Evolutionary conservation across 2,329 filamentous ascomycete species (phyloP), one percentile per base, ranked within the genome.

Genomic region (Zymoseptoria brevis): DNA sequence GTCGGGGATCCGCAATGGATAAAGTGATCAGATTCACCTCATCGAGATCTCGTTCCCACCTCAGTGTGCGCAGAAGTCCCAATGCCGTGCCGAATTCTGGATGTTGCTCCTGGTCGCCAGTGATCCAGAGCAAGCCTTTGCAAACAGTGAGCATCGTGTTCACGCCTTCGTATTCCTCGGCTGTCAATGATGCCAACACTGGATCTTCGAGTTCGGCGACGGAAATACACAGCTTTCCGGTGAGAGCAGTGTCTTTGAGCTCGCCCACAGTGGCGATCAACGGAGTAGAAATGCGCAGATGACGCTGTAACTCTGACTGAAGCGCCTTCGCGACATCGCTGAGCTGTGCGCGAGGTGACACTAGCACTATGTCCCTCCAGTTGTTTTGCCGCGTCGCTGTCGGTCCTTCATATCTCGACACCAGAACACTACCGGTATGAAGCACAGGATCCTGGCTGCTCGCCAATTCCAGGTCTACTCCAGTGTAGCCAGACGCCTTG

Each of bases 21-120:
- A 41, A 52, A 26, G 29, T 51, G 55, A n/a, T 24, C n/a, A n/a
- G 45, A 57, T 22, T 13, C 4, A 49, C 11, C 22, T 22, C 19
- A 50, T 35, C n/a, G 16, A 30, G n/a, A 57, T 35, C 16, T 13
- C 22, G 51, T 56, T 63, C 59, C 55, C 52, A 60, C 53, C 61
- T 30, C 45, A 24, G 57, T n/a, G 60, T 62, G 9, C 62, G 60
- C 45, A 63, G 13, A 16, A 64, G 45, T 11, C 62, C 61, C 50
- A 29, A 2, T 24, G 53, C 55, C 52, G 57, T 29, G 53, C 58
- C 54, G 29, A 22, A 55, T 35, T 53, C 49, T 50, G 56, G 55
- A 13, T 24, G 50, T 51, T 57, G 24, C 30, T 58, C 29, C 8
- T 8, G 49, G 50, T 53, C 60, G 21, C 54, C 54, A 41, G 57